phyloP scores from a whole-genome alignment of 148 eudicot genomes.

The Selenicereus undatus region DNA sequence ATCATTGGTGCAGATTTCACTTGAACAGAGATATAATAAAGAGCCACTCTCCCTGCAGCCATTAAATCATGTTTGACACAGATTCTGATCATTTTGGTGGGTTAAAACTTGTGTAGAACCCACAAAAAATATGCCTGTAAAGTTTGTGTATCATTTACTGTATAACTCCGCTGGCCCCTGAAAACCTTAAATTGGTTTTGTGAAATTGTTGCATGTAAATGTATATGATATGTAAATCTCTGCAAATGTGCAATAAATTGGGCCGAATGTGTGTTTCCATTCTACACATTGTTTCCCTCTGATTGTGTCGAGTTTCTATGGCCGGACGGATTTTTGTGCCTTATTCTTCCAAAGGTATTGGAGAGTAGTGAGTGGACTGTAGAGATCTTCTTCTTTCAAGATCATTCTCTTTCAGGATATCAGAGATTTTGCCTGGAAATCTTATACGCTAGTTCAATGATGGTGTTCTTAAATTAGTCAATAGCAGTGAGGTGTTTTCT shows the following conservation, averaged over 20 bases:
- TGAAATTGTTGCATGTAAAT: conserved; percentile 8
- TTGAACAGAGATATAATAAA: conserved; percentile 32
- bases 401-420: no score
- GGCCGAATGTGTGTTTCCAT: background rate
- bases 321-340: no score
- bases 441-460: no score
- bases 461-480: no score
- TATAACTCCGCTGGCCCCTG: background rate
- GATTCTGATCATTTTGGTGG: background rate
- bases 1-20: conserved; percentile 50
- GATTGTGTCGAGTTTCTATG: no score
- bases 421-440: no score
- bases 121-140: conserved; percentile 2
- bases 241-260: background rate
- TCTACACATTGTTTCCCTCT: background rate
- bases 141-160: conserved; percentile 8
- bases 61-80: conserved; percentile 8
- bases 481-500: no score
- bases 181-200: background rate
- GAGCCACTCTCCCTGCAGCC: background rate
- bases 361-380: no score
- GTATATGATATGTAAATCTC: conserved; percentile 4
- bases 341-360: no score
- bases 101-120: conserved; percentile 1
- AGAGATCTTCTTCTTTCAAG: no score